Base-by-base conservation (phyloP, 2,329 filamentous ascomycete species). In the Furcasterigmium sp. region DNA sequence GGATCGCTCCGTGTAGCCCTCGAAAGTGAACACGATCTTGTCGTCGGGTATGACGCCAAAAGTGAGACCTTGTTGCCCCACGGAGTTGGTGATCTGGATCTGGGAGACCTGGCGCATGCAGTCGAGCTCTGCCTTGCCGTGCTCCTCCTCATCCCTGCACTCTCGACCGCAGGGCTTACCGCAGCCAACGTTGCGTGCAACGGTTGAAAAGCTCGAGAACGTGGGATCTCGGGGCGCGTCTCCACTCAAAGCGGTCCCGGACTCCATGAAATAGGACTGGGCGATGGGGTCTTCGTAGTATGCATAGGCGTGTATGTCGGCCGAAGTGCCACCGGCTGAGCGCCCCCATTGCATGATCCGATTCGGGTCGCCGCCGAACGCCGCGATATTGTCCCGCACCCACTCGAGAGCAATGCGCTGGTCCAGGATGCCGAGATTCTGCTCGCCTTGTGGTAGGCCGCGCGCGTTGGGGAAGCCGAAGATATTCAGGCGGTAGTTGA, bases 261-360 rank as follows among this genome's bases (percentile, higher is more conserved):
- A 67, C 37, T 70, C 61, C 40, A 69, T 49, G 44, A 68, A 66
- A 30, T 67, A 60, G 4, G 60, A 65, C 8, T 59, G 52, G 2
- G 66, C 65, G 32, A 75, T 69, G 4, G 72, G 70, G 43, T 75
- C 62, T 5, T 72, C 56, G 17, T 56, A 49, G 69, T 62, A 73
- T 8, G 29, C 29, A 47, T 67, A 71, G 46, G 63, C 59, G 45
- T 69, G 62, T 49, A 63, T 56, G 46, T 73, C 69, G 4, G 61
- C 63, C 20, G 58, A 55, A 3, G 65, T 55, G 10, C 59, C 54
- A 8, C 73, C 71, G 3, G 73, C 69, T 17, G 69, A 72, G 56
- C 71, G 67, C 14, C 73, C 73, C 51, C 67, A 68, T 7, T 72
- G 57, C 4, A 65, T 64, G 47, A 75, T 72, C 13, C 59, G 56